Base-by-base conservation (phyloP, 148 eudicot species). In the Camellia sinensis region DNA sequence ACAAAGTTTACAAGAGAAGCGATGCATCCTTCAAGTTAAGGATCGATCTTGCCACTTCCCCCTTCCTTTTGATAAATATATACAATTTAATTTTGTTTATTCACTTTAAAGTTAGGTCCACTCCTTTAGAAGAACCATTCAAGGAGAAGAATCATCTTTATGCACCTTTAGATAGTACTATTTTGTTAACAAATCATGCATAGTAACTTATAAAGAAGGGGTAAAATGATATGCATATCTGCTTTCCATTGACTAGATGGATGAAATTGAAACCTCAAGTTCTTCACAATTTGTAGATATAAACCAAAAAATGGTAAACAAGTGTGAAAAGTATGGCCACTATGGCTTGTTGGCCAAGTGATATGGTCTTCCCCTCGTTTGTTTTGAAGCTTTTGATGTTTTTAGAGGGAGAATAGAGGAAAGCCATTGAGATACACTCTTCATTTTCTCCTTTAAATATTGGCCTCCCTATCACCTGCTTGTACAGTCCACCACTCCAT, bases 401-500 rank as follows among this genome's bases (percentile, higher is more conserved):
- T n/a, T 4, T 67, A 18, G 86, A 78, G 78, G 41, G 88, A 53
- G 91, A 86, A 85, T 78, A 89, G 17, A 90, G 88, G 63, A 93
- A 91, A 65, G 91, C 89, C 93, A 91, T 84, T 22, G 97, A 91
- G 29, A 91, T 87, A 41, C 80, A 76, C 62, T 85, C 84, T 67
- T 78, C 76, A 61, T 21, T 72, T 69, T 82, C 79, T 29, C 52
- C 78, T 85, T 85, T 86, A 65, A 89, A 93, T 45, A 93, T 86
- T 79, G 97, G 93, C 78, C 88, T 91, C 43, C 95, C 97, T 68
- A 93, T 91, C 77, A 91, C 93, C 71, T 90, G 93, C 80, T 91
- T 93, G 83, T 88, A 91, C 61, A 67, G 79, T 43, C 95, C 92
- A 44, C 80, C 86, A 81, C 89, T 89, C 95, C 97, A 88, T 17